Percentiles rank a stretch among this genome's conserved stretches.
These are phyloP conservation scores for Pontederia paniculata DNA, from an alignment of 176 grass and related monocot species.

Conservation along the genomic window DNA sequence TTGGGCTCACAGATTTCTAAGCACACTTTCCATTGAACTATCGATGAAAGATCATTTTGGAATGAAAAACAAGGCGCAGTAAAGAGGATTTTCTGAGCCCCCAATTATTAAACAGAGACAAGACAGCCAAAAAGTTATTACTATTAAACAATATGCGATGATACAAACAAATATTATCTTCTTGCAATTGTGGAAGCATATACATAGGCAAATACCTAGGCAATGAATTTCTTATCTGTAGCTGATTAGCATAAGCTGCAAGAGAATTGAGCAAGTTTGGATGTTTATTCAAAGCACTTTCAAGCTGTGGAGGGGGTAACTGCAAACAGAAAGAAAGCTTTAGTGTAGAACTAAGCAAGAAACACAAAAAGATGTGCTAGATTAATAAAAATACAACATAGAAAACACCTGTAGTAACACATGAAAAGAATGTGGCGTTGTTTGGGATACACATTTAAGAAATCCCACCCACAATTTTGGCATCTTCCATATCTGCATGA, in stretches of 20 bases:
- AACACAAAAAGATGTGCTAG: not conserved
- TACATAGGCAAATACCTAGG: slow-evolving; percentile 43
- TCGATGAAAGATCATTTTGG: too few species aligned
- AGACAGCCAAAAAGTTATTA: not conserved
- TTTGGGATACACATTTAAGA: slow-evolving; percentile 82
- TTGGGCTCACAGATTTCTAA: too few species aligned
- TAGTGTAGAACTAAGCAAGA: not conserved
- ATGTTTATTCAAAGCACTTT: slow-evolving; percentile 53
- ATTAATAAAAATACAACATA: slow-evolving; percentile 5
- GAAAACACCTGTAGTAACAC: slow-evolving; percentile 68
- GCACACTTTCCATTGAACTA: too few species aligned
- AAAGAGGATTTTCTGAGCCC: too few species aligned
- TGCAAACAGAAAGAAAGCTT: slow-evolving; percentile 25
- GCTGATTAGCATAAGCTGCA: slow-evolving; percentile 61
- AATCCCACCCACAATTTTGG: slow-evolving; percentile 93
- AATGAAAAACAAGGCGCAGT: too few species aligned
- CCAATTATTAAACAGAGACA: too few species aligned
- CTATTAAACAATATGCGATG: not conserved
- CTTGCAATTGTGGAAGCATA: slow-evolving; percentile 3
- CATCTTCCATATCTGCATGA: slow-evolving; percentile 93
- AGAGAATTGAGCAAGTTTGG: slow-evolving; percentile 47
- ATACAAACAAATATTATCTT: slow-evolving; percentile 11
- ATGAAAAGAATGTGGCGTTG: slow-evolving; percentile 83
- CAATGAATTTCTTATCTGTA: slow-evolving; percentile 47
- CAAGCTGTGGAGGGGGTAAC: slow-evolving; percentile 69